phyloP scores from a whole-genome alignment of 148 eudicot species.

The Silene conica region DNA sequence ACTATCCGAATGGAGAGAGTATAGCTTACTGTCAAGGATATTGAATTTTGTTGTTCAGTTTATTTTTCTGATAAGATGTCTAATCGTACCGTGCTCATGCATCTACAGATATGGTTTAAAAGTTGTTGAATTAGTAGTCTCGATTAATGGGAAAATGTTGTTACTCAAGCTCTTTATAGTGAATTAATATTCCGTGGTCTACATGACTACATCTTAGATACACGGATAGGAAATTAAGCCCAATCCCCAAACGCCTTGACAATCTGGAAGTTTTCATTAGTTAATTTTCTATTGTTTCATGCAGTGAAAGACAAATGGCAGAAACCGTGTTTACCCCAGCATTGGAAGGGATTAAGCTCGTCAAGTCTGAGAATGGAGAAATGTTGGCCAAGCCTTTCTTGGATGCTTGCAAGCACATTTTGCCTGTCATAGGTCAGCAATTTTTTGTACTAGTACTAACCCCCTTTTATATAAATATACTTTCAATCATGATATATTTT shows the following conservation, averaged over 20 bases:
- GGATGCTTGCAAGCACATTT: conserved; percentile 78
- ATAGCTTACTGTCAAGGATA: too few species aligned
- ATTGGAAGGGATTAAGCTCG: conserved; percentile 41
- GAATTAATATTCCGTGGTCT: background rate
- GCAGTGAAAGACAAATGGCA: conserved; percentile 47
- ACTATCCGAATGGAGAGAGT: too few species aligned
- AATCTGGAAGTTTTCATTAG: background rate
- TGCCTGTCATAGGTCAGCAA: conserved; percentile 73
- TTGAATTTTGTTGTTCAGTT: too few species aligned
- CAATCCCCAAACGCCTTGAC: background rate
- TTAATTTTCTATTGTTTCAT: conserved; percentile 9
- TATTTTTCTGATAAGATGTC: background rate
- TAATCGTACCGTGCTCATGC: background rate
- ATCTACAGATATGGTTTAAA: too few species aligned
- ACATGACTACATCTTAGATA: background rate
- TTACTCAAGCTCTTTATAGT: background rate
- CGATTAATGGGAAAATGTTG: too few species aligned
- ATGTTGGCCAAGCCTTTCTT: conserved; percentile 74
- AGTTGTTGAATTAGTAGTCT: too few species aligned
- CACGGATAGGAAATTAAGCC: background rate
- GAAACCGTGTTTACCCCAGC: conserved; percentile 65
- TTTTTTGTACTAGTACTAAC: background rate
- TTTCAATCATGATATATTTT: background rate
- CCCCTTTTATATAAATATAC: background rate
- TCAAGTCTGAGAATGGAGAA: conserved; percentile 70